Conservation (phyloP, 1,139 yeast genomes). For the Yamadazyma diospyri region DNA sequence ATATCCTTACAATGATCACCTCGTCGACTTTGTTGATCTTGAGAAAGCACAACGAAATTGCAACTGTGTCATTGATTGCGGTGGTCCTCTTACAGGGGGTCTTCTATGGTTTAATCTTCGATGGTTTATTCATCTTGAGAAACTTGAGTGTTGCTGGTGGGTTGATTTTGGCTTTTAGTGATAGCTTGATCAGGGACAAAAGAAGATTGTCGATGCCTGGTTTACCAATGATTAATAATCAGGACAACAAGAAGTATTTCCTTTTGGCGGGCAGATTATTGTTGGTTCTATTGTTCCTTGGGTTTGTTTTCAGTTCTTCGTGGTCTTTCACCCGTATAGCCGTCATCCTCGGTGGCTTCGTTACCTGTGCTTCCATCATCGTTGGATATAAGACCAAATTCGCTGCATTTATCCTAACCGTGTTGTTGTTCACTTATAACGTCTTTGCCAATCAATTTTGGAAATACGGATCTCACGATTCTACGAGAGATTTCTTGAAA, state of each 20-base stretch:
- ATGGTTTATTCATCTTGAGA: slow-evolving; percentile 76
- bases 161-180: slow-evolving; percentile 81
- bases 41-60: slow-evolving; percentile 66
- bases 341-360: slow-evolving; percentile 67
- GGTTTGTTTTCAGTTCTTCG: slow-evolving; percentile 75
- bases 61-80: slow-evolving; percentile 65
- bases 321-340: slow-evolving; percentile 69
- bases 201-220: slow-evolving; percentile 80
- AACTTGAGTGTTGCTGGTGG: slow-evolving; percentile 94
- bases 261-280: slow-evolving; percentile 86
- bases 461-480: slow-evolving; percentile 66
- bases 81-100: slow-evolving; percentile 85
- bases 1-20: slow-evolving; percentile 65
- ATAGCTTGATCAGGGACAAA: slow-evolving; percentile 79
- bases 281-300: slow-evolving; percentile 79
- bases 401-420: slow-evolving; percentile 76
- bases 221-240: slow-evolving; percentile 79
- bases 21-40: slow-evolving; percentile 74
- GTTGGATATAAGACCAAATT: slow-evolving; percentile 93
- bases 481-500: slow-evolving; percentile 84
- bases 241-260: slow-evolving; percentile 81
- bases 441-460: slow-evolving; percentile 85
- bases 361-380: slow-evolving; percentile 74
- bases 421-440: slow-evolving; percentile 73
- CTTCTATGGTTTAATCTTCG: slow-evolving; percentile 84